These are phyloP conservation scores for Venustampulla echinocandica DNA, from an alignment of 495 filamentous ascomycete genomes.

Conservation along the genomic window DNA sequence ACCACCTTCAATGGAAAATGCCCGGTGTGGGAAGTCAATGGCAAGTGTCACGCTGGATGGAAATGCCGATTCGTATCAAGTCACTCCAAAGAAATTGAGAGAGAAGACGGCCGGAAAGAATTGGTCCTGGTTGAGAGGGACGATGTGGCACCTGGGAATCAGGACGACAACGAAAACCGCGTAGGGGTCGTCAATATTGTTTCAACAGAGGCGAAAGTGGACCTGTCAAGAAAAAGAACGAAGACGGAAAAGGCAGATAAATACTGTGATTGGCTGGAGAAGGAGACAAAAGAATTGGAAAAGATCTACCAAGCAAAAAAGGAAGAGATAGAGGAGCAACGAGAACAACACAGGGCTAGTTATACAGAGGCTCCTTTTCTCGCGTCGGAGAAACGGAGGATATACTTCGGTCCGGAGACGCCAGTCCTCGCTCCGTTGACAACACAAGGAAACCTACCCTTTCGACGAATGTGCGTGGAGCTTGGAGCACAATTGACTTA, in stretches of 20 bases:
- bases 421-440: constrained; percentile 79
- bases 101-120: constrained; percentile 70
- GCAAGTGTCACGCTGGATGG: constrained; percentile 76
- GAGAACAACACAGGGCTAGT: constrained; percentile 63
- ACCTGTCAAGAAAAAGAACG: constrained; percentile 58
- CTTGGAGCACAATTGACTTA: constrained; percentile 90
- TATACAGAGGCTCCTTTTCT: constrained; percentile 78
- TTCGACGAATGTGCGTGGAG: constrained; percentile 82
- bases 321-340: constrained; percentile 31
- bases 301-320: constrained; percentile 40
- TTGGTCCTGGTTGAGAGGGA: constrained; percentile 53
- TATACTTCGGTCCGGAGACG: constrained; percentile 91
- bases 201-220: constrained; percentile 52
- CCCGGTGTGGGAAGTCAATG: constrained; percentile 67
- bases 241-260: constrained; percentile 60
- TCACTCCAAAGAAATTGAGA: constrained; percentile 68
- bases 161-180: constrained; percentile 28
- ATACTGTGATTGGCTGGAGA: constrained; percentile 67
- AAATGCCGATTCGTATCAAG: constrained; percentile 81
- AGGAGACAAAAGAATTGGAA: constrained; percentile 45
- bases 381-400: constrained; percentile 81
- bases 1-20: constrained; percentile 65
- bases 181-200: constrained; percentile 68
- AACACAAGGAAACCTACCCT: constrained; percentile 95
- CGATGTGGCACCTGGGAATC: constrained; percentile 16